Base-by-base conservation (phyloP, 495 filamentous ascomycete genomes). In the Hypoxylon fuscum region DNA sequence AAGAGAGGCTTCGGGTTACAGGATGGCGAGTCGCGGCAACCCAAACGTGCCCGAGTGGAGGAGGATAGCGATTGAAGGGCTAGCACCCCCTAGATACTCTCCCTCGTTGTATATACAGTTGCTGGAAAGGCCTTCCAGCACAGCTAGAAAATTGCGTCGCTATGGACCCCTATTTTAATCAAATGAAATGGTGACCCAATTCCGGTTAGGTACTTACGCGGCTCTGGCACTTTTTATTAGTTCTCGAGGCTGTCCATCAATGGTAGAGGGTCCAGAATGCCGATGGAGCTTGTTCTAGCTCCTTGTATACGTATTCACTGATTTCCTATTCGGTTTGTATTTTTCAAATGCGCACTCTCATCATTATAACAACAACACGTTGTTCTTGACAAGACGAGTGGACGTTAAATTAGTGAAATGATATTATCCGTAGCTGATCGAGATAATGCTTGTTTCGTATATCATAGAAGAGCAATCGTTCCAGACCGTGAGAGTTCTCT, bases 1-100 rank as follows among this genome's bases (percentile, higher is more conserved):
- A 89, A 86, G 73, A 90, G 96, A 72, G 87, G 93, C 49, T 96
- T 89, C 74, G 96, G 93, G 2, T 81, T 98, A 46, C 88, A 94
- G 71, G 91, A 93, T 44, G 81, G 79, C 11, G 90, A 90, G 14
- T 78, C 81, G 23, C 82, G 89, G 56, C 77, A 82, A 42, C 79
- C 86, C 15, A 97, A 97, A 78, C 82, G 90, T 58, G 89, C 90
- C 11, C 83, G 90, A 60, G 85, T 96, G 14, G 90, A 96, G 12
- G 89, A 93, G 38, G 91, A 96, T 55, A 81, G 80, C 23, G 74
- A 82, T 34, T 72, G 40, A 70, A 53, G 29, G 31, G 29, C n/a
- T 50, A 15, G 1, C 15, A 6, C 15, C 15, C 9, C 18, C 15
- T 20, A 10, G 17, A 15, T 18, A 2, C 25, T 35, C 9, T 20